A percentile compares a stretch with the other conserved stretches of the same genome.
Evolutionary conservation across 768 basidiomycete species (phyloP).

Genomic region (Podaxis carcinomalis): DNA sequence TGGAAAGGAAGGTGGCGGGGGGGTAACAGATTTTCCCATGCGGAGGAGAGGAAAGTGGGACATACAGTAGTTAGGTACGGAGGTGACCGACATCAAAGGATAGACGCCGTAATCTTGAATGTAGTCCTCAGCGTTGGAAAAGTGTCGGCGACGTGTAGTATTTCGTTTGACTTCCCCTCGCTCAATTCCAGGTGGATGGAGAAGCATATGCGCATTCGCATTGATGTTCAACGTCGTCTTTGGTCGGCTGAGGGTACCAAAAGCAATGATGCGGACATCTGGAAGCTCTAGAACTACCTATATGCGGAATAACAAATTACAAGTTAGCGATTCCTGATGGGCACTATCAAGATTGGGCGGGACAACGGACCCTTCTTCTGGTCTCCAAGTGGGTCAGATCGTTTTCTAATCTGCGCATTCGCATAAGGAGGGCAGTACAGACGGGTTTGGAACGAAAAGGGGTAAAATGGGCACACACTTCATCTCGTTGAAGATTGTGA

Average conservation of each 20-base stretch:
- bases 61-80: constrained; percentile 27
- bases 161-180: constrained; percentile 16
- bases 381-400: constrained; percentile 67
- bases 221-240: constrained; percentile 57
- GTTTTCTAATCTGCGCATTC: constrained; percentile 50
- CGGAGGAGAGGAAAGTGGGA: constrained; percentile 10
- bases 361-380: constrained; percentile 50
- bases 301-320: not conserved
- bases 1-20: not conserved
- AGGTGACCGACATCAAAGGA: constrained; percentile 26
- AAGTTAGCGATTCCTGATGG: not conserved
- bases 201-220: constrained; percentile 58
- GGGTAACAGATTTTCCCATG: not conserved
- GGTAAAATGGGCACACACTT: constrained; percentile 45
- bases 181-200: constrained; percentile 67
- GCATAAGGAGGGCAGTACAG: not conserved
- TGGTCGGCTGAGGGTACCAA: constrained; percentile 62
- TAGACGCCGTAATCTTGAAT: constrained; percentile 39
- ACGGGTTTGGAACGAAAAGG: not conserved
- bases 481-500: constrained; percentile 67
- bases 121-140: constrained; percentile 11
- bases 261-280: constrained; percentile 69
- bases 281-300: constrained; percentile 67
- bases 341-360: not conserved
- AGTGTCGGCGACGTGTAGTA: not conserved